Percentiles rank a stretch among this genome's conserved stretches.
These are phyloP conservation scores for Apophysomyces variabilis DNA, from an alignment of 371 early-diverging fungal genomes.

Conservation along the genomic window DNA sequence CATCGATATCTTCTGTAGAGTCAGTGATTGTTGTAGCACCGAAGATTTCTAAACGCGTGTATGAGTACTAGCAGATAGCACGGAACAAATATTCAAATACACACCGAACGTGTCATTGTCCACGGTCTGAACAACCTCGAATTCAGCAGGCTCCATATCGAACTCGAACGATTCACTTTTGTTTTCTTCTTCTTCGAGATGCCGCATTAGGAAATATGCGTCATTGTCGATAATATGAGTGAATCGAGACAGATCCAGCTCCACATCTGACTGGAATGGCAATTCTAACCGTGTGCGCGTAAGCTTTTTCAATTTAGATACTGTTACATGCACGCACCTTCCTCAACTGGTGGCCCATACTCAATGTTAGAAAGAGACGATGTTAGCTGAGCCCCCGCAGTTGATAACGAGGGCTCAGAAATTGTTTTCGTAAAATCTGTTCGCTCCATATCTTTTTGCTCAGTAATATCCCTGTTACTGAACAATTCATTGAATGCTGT, in stretches of 20 bases:
- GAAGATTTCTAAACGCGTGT: not conserved
- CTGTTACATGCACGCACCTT: not conserved
- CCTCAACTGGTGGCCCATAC: not conserved
- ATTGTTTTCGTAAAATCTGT: not conserved
- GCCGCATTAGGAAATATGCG: not conserved
- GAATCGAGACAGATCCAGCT: not conserved
- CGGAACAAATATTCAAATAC: not conserved
- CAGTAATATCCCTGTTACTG: not conserved
- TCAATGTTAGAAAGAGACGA: not conserved
- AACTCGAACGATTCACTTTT: not conserved
- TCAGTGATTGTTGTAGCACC: not conserved
- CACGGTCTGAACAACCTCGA: not conserved
- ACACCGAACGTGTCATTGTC: not conserved
- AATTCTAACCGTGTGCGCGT: not conserved
- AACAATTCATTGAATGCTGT: not conserved
- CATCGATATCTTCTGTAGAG: not conserved
- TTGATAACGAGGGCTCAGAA: not conserved
- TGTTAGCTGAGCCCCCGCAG: not conserved
- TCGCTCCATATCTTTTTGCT: not conserved
- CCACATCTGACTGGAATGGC: not conserved
- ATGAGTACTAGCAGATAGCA: not conserved
- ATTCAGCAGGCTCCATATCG: not conserved
- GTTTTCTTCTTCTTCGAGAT: not conserved
- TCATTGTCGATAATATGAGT: not conserved
- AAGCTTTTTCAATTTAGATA: not conserved